Base-by-base conservation (phyloP, 202 grass and related monocot species). In the Sporobolus alterniflorus region DNA sequence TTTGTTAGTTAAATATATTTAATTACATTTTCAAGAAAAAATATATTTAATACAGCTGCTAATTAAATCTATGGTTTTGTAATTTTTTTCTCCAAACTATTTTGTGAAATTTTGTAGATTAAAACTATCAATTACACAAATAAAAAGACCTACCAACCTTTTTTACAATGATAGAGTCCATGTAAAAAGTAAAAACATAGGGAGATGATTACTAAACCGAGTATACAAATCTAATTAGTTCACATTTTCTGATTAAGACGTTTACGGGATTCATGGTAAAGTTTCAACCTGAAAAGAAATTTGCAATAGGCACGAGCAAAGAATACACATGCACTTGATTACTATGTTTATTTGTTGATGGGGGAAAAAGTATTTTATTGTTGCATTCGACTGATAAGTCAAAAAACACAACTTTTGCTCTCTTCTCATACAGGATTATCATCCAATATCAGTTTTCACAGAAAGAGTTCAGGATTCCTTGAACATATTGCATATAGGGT, bases 1-100 rank as follows among this genome's bases (percentile, higher is more conserved):
- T 75, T 43, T 52, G 71, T 71, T 76, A 76, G 49, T 59, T 24
- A 69, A 47, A 82, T 11, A 74, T 68, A 40, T 48, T 55, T 60
- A 29, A 39, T n/a, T 63, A 47, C 9, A 18, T 51, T 16, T 51
- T 7, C 21, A 18, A 51, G 49, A n/a, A 51, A 51, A 62, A 54
- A 76, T 7, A 69, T 73, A 39, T 47, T 34, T 60, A 30, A 40
- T 56, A 48, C 51, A 55, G 7, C 24, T 22, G 11, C 0, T 59
- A 59, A 59, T 26, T 12, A 63, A 1, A 62, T 30, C 4, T 62
- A 17, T 31, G 6, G 28, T 31, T 62, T 62, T 63, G 15, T 18
- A 4, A 31, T 31, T 7, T 32, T 32, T 32, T 1, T 63, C 60
- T 63, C 14, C 0, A 32, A 31, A 32, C 6, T 63, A 32, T 62